Evolutionary conservation across 108 stramenopile species (phyloP), one percentile per base, ranked within the genome.

Genomic region (Skeletonema tropicum): DNA sequence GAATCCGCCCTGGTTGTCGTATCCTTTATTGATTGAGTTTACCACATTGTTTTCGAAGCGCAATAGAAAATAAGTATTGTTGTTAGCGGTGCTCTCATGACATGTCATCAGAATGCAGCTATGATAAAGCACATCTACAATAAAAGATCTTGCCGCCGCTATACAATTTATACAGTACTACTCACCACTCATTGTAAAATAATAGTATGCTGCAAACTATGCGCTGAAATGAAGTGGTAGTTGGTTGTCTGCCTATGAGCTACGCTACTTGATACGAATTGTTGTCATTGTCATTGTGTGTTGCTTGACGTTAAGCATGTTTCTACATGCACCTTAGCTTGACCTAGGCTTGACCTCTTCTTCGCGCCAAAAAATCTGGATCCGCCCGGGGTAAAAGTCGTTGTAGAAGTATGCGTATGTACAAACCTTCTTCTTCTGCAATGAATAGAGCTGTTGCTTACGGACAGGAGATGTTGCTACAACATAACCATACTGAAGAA

Each of bases 1-100:
- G 49, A 42, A 68, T 60, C 74, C 74, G 31, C 74, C 79, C 19
- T 36, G 36, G 70, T 70, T 71, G 69, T 71, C 61, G 26, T 45
- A 63, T 5, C 70, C 70, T 64, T 39, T 64, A 42, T 3, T 21
- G 9, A 25, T 63, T 11, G 38, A 14, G 62, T 21, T 2, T 63
- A 25, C 1, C 9, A 23, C 8, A 23, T 8, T 23, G 52, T 2
- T 23, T 2, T 1, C 11, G 11, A 11, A 39, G 12, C 38, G 38
- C 38, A 39, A 55, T 10, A 55, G 8, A 23, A 52, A 19, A 55
- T 10, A 21, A 23, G 6, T 39, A 10, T 13, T 3, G 5, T 2
- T 7, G 52, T 55, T 23, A 55, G 52, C 17, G 52, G 52, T 55
- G 39, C 39, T 49, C n/a, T 49, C 48, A 21, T 49, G 48, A 8